A percentile compares a stretch with the other conserved stretches of the same genome.
Conservation (phyloP, 331 rosid genomes). For the Pyrus hybrid region DNA sequence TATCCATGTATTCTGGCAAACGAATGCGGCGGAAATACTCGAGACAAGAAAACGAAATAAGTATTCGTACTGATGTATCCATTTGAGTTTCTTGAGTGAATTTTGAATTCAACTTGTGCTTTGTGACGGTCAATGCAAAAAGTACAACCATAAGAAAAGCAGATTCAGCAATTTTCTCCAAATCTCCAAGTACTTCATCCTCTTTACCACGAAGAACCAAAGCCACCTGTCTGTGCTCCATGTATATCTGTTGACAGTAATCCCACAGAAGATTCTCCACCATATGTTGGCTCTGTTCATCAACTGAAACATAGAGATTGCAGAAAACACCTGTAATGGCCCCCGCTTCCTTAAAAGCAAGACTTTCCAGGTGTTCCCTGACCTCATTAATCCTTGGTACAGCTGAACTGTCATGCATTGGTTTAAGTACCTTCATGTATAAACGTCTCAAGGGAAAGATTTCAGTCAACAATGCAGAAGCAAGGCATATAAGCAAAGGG, state of each 20-base stretch:
- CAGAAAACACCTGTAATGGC: conserved; percentile 62
- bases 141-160: conserved; percentile 88
- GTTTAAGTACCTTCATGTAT: conserved; percentile 31
- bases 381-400: conserved; percentile 35
- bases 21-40: conserved; percentile 88
- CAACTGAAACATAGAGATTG: conserved; percentile 57
- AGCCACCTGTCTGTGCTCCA: conserved; percentile 50
- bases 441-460: conserved; percentile 60
- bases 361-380: conserved; percentile 48
- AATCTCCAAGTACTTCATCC: conserved; percentile 39
- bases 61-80: conserved; percentile 50
- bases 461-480: conserved; percentile 60
- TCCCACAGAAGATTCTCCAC: conserved; percentile 83
- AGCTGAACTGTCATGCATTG: conserved; percentile 12
- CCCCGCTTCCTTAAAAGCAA: conserved; percentile 81
- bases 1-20: conserved; percentile 82
- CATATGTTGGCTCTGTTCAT: conserved; percentile 40
- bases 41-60: conserved; percentile 73
- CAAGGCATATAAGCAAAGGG: conserved; percentile 51
- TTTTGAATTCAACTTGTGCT: conserved; percentile 53
- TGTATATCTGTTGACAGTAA: conserved; percentile 55
- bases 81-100: conserved; percentile 39
- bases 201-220: conserved; percentile 44
- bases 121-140: conserved; percentile 73
- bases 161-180: conserved; percentile 81